Base-by-base conservation (phyloP, 352 stramenopile genomes). In the Pythium scleroteichum region DNA sequence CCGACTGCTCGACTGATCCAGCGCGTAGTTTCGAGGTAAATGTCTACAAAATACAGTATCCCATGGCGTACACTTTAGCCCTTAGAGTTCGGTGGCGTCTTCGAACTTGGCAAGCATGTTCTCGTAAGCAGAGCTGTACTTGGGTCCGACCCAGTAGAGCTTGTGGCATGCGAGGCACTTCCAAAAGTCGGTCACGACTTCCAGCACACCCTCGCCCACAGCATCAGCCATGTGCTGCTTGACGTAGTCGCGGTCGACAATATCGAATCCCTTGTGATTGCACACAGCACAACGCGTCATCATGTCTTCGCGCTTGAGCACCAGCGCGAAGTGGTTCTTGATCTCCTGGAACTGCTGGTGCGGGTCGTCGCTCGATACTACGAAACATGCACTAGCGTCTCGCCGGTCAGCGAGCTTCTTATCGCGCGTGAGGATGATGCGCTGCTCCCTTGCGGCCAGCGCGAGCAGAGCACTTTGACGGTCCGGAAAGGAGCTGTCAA, bases 121-220 rank as follows among this genome's bases (percentile, higher is more conserved):
- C n/a, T 77, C 66, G 51, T 83, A 85, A 13, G 79, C 73, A 19
- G 76, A 85, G 19, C 76, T 75, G 66, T 87, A 91, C 70, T 93
- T 93, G 38, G 82, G 84, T 13, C 84, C 82, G 53, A 87, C 84
- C 84, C 82, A 92, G 53, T 82, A 93, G 27, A 93, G 71, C 39
- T 90, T 85, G 45, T 74, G 67, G 69, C 84, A 92, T 35, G 68
- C 63, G 0, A 70, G 59, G 53, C 84, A 93, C 44, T 83, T 73
- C 71, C 78, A 93, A 32, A 87, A 92, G 52, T 90, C 79, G 14
- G 69, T 75, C 45, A 90, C 76, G 10, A 84, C 41, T 47, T 84
- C 68, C 4, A 90, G 54, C 26, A 90, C 83, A 22, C 76, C 75
- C 1, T 60, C 63, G 38, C 79, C 74, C n/a, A 89, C 77, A 2